Base-by-base conservation (phyloP, 2,329 filamentous ascomycete genomes). In the Westerdykella sp. region DNA sequence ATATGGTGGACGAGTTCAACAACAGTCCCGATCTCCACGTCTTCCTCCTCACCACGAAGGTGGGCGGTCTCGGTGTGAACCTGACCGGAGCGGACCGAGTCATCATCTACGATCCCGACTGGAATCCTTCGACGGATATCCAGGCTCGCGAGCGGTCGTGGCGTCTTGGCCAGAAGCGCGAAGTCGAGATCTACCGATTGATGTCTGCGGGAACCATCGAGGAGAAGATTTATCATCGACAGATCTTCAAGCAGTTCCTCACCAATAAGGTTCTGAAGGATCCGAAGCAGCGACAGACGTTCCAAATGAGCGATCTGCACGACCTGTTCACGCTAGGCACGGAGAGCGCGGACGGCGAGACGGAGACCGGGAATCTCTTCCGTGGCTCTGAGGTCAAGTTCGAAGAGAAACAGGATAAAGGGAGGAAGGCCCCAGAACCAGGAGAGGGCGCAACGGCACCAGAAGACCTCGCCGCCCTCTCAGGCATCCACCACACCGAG, bases 161-260 rank as follows among this genome's bases (percentile, higher is more conserved):
- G 93, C 82, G 93, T 44, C 72, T 98, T 2, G 93, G 93, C 0
- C 93, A 98, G 69, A 96, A 94, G 66, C 84, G 85, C 42, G 88
- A 95, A 38, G 93, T 98, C 22, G 90, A 88, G 4, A 95, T 98
- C 16, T 98, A 96, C 64, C 85, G 94, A 30, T 76, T 98, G n/a
- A 95, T 98, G 86, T 95, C 88, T 4, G 88, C 91, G 5, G 93
- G 93, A 1, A 98, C 94, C 0, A 98, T 98, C 18, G 93, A 98
- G 62, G 93, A 98, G 67, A 98, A 98, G 71, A 98, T 98, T 23
- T 98, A 97, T 50, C 91, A 98, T 66, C 85, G 94, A 13, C 93
- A 98, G 61, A 93, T 98, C 40, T 98, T 95, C 75, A 98, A 98
- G 67, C 91, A 97, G 56, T 96, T 97, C 61, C 75, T 98, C 48